Evolutionary conservation across 2,329 filamentous ascomycete genomes (phyloP), one percentile per base, ranked within the genome.

Genomic region (Sporothrix pallida): DNA sequence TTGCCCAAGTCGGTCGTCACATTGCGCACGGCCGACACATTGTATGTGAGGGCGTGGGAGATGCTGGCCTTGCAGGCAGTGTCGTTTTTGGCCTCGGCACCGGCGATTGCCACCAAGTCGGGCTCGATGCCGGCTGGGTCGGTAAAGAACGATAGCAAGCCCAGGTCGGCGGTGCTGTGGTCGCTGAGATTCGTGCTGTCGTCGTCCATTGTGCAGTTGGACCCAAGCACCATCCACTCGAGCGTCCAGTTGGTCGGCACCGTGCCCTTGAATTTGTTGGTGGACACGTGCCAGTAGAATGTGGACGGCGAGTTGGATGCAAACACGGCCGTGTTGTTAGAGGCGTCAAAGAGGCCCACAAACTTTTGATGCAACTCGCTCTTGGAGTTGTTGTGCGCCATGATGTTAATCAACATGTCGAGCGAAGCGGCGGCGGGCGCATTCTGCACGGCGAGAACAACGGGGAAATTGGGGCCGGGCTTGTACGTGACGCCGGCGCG

Each of bases 251-350:
- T 44, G 20, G 63, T 67, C 44, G 63, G 13, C 20, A 23, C 31
- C 44, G 42, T 48, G 44, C 63, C 63, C 63, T 67, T 48, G 10
- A 69, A 48, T 17, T 69, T 67, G n/a, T 67, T 44, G 12, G 63
- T 67, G 13, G 60, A 44, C 48, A 48, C 48, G 20, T 67, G 63
- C 63, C 42, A 48, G 42, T 67, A 67, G n/a, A 67, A 67, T 20
- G 46, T 67, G 2, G 42, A 48, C 20, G 63, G 44, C 13, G 63
- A 42, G 9, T 31, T 50, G 20, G 63, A 20, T 23, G 46, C 63
- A 48, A 67, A 67, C 8, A n/a, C 42, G 13, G 62, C 62, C 4
- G 44, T 10, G 60, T 46, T 50, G 63, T 50, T 67, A 44, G 44
- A 42, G 46, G 65, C 46, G 9, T 69, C 17, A 5, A 52, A 10